phyloP scores from a whole-genome alignment of 140 eudicot species.

The Senecio squalidus region DNA sequence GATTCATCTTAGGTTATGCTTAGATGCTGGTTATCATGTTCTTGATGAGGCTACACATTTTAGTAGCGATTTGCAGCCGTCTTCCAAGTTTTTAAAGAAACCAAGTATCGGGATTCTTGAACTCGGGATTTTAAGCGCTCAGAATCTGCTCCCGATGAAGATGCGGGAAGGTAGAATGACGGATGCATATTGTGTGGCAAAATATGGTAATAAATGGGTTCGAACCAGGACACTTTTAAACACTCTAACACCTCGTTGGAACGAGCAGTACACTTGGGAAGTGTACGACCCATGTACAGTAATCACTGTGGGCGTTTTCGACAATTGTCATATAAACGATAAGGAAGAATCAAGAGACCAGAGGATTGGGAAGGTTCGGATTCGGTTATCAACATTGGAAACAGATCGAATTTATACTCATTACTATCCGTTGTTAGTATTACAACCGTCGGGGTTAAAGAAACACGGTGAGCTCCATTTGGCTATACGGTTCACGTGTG shows the following conservation, averaged over 20 bases:
- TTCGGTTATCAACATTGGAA: conserved; percentile 78
- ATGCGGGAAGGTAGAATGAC: conserved; percentile 61
- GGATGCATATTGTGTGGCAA: conserved; percentile 90
- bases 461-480: conserved; percentile 92
- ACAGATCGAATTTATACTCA: conserved; percentile 77
- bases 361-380: conserved; percentile 80
- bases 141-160: conserved; percentile 75
- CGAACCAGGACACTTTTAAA: conserved; percentile 89
- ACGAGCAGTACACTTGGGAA: conserved; percentile 98
- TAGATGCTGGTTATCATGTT: conserved; percentile 90
- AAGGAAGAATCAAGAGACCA: conserved; percentile 69
- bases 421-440: conserved; percentile 72
- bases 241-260: conserved; percentile 86
- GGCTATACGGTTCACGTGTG: conserved; percentile 79
- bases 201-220: conserved; percentile 96
- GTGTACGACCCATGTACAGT: conserved; percentile 92
- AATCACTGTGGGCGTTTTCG: conserved; percentile 83
- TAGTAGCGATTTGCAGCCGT: conserved; percentile 93
- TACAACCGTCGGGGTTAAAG: conserved; percentile 57
- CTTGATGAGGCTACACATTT: conserved; percentile 91
- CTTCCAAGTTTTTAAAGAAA: conserved; percentile 62
- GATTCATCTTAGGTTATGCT: conserved; percentile 61
- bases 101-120: conserved; percentile 77
- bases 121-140: conserved; percentile 81
- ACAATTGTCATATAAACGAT: conserved; percentile 73